A percentile compares a stretch with the other conserved stretches of the same genome.
Evolutionary conservation across 73 alveolate genomes (phyloP).

Genomic region (Uronychia binucleata): DNA sequence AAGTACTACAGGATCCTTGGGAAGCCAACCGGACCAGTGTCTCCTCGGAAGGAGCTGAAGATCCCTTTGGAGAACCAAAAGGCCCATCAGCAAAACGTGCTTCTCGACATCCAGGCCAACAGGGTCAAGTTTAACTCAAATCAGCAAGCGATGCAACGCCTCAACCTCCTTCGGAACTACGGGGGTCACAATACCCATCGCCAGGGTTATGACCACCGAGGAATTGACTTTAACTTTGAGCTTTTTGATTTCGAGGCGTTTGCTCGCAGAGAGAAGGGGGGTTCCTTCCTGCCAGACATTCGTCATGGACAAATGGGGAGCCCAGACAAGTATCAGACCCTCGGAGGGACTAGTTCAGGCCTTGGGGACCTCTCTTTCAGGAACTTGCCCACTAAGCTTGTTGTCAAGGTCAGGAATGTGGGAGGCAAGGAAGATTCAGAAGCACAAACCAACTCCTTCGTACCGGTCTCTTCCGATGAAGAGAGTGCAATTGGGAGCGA

Average conservation of each 20-base stretch:
- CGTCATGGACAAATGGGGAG: too few relatives aligned
- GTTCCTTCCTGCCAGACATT: neutral
- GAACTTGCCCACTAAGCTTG: neutral
- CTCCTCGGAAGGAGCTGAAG: neutral
- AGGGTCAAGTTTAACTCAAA: neutral
- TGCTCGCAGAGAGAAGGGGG: neutral
- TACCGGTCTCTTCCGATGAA: neutral
- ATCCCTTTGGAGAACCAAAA: neutral
- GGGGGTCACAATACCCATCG: neutral
- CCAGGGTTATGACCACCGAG: neutral
- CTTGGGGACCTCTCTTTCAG: neutral
- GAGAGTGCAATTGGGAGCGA: neutral
- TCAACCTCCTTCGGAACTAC: neutral
- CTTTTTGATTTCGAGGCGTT: neutral
- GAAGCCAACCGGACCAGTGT: neutral
- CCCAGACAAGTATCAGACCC: too few relatives aligned
- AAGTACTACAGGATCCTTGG: neutral
- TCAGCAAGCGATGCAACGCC: neutral
- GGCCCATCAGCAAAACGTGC: conserved; percentile 1
- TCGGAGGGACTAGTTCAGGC: neutral
- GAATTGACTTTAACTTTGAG: neutral
- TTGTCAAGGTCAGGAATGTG: neutral
- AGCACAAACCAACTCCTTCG: neutral
- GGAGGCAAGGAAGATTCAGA: neutral
- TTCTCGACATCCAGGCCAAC: neutral